Evolutionary conservation across 176 grass and related monocot species (phyloP), one percentile per base, ranked within the genome.

Genomic region (Carex kokanica): DNA sequence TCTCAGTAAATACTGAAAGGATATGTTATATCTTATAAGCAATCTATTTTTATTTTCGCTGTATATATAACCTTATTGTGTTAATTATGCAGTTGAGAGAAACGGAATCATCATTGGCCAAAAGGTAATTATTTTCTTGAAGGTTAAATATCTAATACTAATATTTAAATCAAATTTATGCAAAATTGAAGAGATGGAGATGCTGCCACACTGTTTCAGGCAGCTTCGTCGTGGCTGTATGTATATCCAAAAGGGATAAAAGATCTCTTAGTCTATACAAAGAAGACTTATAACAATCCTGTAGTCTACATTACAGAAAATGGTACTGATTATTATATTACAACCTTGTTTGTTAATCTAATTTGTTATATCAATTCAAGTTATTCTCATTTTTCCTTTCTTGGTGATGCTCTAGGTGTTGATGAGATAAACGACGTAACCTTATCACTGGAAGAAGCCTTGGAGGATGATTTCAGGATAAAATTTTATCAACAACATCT

Each of bases 251-350:
- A 81, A 85, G 95, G 95, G 78, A 90, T 98, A 63, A 89, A 87
- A 87, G 84, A 98, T 64, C 90, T 95, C 14, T 79, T 95, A 53
- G 68, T 87, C 18, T 91, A 98, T 78, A 88, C 89, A 54, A 95
- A 90, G 84, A 87, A 82, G 69, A 88, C 74, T 71, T 98, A 98
- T 80, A 90, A 93, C 74, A 94, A 93, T 53, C 90, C 95, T 38
- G 78, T 49, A 38, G 87, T 98, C 89, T 95, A 98, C 84, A 89
- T 98, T 36, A 98, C 92, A 79, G 91, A 98, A 84, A 95, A 98
- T 71, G 95, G 95, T 98, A 87, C 23, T 27, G 1, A 82, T 62
- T 82, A 58, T 54, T 61, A 61, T 0, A 61, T 10, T 27, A 75
- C 43, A 52, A 52, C 72, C 20, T 15, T 11, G 13, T 13, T 66